Base-by-base conservation (phyloP, 805 yeast genomes). In the Pichia deserticola region DNA sequence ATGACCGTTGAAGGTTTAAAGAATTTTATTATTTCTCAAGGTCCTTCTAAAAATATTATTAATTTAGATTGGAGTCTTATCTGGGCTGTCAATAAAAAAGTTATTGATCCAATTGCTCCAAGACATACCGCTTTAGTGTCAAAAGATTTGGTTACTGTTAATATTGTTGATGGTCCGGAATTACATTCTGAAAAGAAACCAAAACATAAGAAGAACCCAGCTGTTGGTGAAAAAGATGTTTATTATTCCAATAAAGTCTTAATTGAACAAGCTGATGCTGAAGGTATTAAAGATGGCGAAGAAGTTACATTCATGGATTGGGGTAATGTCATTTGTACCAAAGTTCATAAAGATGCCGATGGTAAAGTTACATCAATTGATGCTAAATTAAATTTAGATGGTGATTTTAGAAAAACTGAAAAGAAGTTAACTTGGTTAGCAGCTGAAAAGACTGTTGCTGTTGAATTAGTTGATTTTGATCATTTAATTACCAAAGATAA, bases 231-330 rank as follows among this genome's bases (percentile, higher is more conserved):
- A 60, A 92, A 92, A 78, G 77, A 81, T 64, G 89, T 89, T 42
- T 73, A 84, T 57, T 84, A 73, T 68, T 69, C 79, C 57, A 74
- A 80, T 51, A 72, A 80, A 48, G 74, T 86, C 42, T 71, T 88
- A 59, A 75, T 92, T 61, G 97, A 90, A 64, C 96, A 87, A 72
- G 92, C 76, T 32, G 98, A 92, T 69, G 83, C 90, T 42, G 74
- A 84, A 53, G 59, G 72, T 7, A 67, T 76, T 41, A 81, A 76
- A 57, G 92, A 81, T 40, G 87, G 85, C 56, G 98, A 92, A 72
- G 98, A 92, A 73, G 75, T 90, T 55, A 92, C 98, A n/a, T 78
- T 92, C 62, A 92, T 92, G 98, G 97, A 92, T 71, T 92, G 98
- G 98, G 98, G 97, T 77, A 92, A 92, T 67, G 86, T 82, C 51